Evolutionary conservation across 169 alveolate species (phyloP).

Genomic region (Plasmodium cynomolgi): DNA sequence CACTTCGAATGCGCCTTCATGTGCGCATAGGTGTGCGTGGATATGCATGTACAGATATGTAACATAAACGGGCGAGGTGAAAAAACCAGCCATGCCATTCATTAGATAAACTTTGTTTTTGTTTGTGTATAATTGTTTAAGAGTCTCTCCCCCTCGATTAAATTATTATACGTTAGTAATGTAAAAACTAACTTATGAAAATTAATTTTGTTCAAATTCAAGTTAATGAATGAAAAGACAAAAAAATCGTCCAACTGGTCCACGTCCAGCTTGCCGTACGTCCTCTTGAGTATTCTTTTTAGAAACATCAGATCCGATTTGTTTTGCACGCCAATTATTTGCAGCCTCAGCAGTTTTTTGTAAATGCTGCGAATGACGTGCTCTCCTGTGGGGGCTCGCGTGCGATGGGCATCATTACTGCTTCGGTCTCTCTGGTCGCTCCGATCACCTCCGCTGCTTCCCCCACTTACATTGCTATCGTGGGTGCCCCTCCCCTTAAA

Average conservation of each 20-base stretch:
- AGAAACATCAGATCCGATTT: conserved; percentile 20
- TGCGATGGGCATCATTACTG: not conserved
- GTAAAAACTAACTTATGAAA: conserved; percentile 69
- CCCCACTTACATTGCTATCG: not conserved
- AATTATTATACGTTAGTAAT: conserved; percentile 33
- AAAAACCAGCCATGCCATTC: conserved; percentile 5
- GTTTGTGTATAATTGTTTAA: conserved; percentile 16
- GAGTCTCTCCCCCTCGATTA: conserved; percentile 2
- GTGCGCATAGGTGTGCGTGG: not conserved
- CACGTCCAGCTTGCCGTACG: conserved; percentile 8
- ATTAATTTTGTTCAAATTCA: conserved; percentile 60
- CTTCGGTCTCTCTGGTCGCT: not conserved
- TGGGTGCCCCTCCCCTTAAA: not conserved
- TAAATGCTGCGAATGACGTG: conserved; percentile 31
- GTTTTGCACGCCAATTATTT: conserved; percentile 26
- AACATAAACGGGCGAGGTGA: not conserved
- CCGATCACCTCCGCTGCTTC: not conserved
- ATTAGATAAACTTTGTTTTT: conserved; percentile 69
- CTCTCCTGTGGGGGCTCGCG: not conserved
- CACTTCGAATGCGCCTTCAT: not conserved
- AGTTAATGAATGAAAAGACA: conserved; percentile 68
- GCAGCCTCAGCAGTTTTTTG: conserved; percentile 54
- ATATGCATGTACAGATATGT: not conserved
- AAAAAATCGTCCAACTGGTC: conserved; percentile 31
- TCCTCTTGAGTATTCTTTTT: conserved; percentile 42